Evolutionary conservation across 257 asterid genomes (phyloP).

Genomic region (Petrea volubilis): DNA sequence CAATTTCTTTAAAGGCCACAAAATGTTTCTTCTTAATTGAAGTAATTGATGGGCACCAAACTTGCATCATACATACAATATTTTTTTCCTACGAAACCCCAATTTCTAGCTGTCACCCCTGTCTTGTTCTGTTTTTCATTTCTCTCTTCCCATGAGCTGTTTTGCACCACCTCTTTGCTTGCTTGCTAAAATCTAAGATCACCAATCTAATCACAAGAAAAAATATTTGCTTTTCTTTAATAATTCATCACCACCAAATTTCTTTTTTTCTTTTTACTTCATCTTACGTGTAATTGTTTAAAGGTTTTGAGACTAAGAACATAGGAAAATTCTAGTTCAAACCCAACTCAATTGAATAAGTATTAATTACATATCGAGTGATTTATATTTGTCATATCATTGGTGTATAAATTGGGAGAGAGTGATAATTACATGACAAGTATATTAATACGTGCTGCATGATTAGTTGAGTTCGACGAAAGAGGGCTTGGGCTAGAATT

Average conservation of each 20-base stretch:
- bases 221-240: background rate
- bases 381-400: too few relatives aligned
- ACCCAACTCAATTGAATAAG: too few relatives aligned
- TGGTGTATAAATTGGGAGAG: too few relatives aligned
- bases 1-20: conserved; percentile 33
- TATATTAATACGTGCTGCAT: too few relatives aligned
- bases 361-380: too few relatives aligned
- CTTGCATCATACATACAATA: conserved; percentile 4
- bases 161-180: conserved; percentile 35
- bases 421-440: too few relatives aligned
- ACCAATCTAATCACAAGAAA: background rate
- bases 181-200: background rate
- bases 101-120: conserved; percentile 36
- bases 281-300: background rate
- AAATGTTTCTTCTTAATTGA: background rate
- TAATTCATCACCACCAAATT: background rate
- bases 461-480: too few relatives aligned
- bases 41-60: background rate
- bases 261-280: too few relatives aligned
- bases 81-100: background rate
- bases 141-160: conserved; percentile 37
- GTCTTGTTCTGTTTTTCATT: conserved; percentile 30
- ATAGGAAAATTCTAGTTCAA: too few relatives aligned
- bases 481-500: too few relatives aligned
- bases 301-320: background rate